Base-by-base conservation (phyloP, 2,329 filamentous ascomycete genomes). In the Tolypocladium inflatum region DNA sequence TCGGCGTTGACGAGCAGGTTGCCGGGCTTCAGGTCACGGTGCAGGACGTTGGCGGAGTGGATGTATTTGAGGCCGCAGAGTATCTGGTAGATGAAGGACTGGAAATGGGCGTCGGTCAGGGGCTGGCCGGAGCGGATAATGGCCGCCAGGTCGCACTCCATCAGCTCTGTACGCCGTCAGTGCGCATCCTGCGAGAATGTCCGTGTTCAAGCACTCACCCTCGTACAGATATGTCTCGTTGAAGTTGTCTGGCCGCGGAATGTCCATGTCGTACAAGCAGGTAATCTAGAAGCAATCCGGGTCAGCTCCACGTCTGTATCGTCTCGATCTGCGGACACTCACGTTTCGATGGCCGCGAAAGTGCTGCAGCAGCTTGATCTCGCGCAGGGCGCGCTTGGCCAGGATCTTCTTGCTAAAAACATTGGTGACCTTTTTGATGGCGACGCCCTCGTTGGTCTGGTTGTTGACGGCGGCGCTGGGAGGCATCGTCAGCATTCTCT, bases 401-500 rank as follows among this genome's bases (percentile, higher is more conserved):
- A 99, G 83, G 67, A 99, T 99, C 85, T 97, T 97, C 80, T 99
- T 99, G 83, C 91, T 97, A 77, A 99, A 99, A 68, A 99, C 93
- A 89, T 99, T 99, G 79, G 94, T 99, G 73, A 99, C 91, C 78
- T 99, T 99, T 78, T 99, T 99, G 81, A 99, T 94, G 68, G 94
- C 94, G 62, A 99, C 92, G 45, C 93, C 92, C 73, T 99, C 94
- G 69, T 86, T 88, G 38, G 89, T 95, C 74, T 91, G 86, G 71
- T 86, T 87, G 80, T 97, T 97, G 64, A 91, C 90, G 58, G 94
- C 94, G 60, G 94, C 93, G 75, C 92, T 96, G 72, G 57, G 54
- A 55, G n/a, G 51, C 21, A 54, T 60, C 58, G 60, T 60, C 55
- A 59, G 56, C 55, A 60, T 21, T 19, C 8, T 21, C n/a, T 56